A percentile compares a stretch with the other conserved stretches of the same genome.
These are phyloP conservation scores for Amphicarpaea edgeworthii DNA, from an alignment of 306 rosid genomes.

Conservation along the genomic window DNA sequence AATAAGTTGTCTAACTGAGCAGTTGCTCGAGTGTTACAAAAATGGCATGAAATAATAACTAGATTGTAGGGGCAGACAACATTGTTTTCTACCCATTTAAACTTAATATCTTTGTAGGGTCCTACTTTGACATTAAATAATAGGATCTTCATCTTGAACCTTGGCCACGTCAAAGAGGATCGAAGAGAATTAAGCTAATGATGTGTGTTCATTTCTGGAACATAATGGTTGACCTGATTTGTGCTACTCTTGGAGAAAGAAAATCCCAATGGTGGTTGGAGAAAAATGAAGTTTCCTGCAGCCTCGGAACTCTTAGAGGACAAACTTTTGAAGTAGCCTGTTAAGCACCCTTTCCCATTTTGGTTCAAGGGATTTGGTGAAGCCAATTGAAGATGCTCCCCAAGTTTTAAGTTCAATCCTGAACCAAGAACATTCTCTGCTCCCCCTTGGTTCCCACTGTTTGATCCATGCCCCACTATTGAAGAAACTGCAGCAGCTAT, in stretches of 20 bases:
- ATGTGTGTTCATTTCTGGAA: constrained; percentile 28
- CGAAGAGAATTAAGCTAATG: constrained; percentile 28
- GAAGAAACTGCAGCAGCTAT: constrained; percentile 72
- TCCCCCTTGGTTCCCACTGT: constrained; percentile 35
- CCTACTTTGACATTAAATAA: background rate
- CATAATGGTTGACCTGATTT: constrained; percentile 26
- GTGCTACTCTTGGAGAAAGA: constrained; percentile 41
- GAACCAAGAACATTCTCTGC: constrained; percentile 41
- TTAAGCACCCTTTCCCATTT: constrained; percentile 48
- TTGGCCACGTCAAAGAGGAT: background rate
- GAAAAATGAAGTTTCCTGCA: constrained; percentile 46
- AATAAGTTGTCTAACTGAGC: background rate
- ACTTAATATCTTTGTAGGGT: background rate
- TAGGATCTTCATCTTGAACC: background rate
- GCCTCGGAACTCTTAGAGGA: constrained; percentile 48
- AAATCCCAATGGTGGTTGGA: constrained; percentile 52
- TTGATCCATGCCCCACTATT: constrained; percentile 57
- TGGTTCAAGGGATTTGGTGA: constrained; percentile 46
- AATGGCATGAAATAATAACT: constrained; percentile 1
- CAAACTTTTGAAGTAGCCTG: constrained; percentile 51
- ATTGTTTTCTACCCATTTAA: constrained; percentile 10
- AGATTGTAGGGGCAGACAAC: background rate
- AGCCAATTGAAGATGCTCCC: constrained; percentile 43
- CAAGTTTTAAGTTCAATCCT: constrained; percentile 48
- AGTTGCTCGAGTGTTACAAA: constrained; percentile 9